Conservation (phyloP, 306 rosid genomes). For the Medicago arabica region DNA sequence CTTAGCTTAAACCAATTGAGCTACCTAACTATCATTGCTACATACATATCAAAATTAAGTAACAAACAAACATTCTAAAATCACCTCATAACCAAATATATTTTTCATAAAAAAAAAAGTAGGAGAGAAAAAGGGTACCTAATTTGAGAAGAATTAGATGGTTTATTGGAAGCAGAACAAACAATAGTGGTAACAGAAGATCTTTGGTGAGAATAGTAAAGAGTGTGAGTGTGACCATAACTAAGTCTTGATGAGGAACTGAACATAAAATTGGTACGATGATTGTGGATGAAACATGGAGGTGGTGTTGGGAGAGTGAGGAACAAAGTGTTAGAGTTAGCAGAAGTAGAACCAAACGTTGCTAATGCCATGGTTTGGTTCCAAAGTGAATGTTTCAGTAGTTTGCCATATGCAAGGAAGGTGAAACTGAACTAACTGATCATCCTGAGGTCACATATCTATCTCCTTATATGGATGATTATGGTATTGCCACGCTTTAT, state of each 20-base stretch:
- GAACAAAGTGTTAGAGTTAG: constrained; percentile 35
- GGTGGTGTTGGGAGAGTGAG: constrained; percentile 44
- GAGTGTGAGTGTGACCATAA: constrained; percentile 23
- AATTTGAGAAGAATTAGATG: constrained; percentile 65
- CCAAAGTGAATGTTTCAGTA: constrained; percentile 6
- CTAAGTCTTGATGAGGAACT: constrained; percentile 6
- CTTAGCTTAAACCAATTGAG: too few species aligned
- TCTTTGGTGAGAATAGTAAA: constrained; percentile 29
- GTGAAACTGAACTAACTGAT: constrained; percentile 19
- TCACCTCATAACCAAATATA: background rate
- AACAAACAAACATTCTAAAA: background rate
- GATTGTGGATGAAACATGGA: constrained; percentile 21
- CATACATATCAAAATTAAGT: background rate
- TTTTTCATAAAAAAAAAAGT: background rate
- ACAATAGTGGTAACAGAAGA: constrained; percentile 46
- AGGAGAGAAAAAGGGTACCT: constrained; percentile 57
- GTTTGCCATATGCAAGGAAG: background rate
- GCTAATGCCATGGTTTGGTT: constrained; percentile 45
- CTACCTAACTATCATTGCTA: too few species aligned
- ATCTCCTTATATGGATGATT: constrained; percentile 54
- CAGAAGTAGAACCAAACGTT: constrained; percentile 36
- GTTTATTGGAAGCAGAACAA: constrained; percentile 78
- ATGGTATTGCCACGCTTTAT: constrained; percentile 63
- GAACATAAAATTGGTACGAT: constrained; percentile 26
- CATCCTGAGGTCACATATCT: constrained; percentile 10